phyloP scores from a whole-genome alignment of 768 basidiomycete genomes.

The Collybia sordida region DNA sequence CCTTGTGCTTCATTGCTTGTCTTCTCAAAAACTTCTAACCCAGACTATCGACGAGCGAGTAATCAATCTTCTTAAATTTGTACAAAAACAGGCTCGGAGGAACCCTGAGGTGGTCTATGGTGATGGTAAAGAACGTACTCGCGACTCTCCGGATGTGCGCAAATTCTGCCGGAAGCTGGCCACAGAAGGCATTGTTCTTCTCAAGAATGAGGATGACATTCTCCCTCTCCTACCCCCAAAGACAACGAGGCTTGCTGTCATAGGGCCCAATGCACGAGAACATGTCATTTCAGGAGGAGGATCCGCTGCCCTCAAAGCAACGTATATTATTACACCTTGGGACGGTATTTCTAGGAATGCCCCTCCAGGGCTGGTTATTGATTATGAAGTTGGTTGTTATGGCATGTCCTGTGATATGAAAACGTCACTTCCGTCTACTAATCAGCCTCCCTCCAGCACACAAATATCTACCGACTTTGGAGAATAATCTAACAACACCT shows the following conservation, averaged over 20 bases:
- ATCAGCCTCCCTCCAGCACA: conserved; percentile 40
- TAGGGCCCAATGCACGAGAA: conserved; percentile 69
- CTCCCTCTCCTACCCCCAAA: conserved; percentile 47
- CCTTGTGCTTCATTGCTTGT: conserved; percentile 36
- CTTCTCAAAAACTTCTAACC: conserved; percentile 46
- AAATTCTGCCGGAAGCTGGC: conserved; percentile 57
- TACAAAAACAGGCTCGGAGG: conserved; percentile 53
- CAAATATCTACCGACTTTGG: conserved; percentile 71
- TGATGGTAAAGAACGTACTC: conserved; percentile 56
- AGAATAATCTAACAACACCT: conserved; percentile 51
- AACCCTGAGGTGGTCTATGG: conserved; percentile 64
- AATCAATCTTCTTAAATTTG: conserved; percentile 48
- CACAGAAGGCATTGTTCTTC: conserved; percentile 61
- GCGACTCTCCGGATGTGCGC: conserved; percentile 51
- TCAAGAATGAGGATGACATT: conserved; percentile 59
- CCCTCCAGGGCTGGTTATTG: conserved; percentile 47
- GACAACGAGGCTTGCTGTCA: conserved; percentile 55
- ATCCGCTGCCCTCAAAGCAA: conserved; percentile 70
- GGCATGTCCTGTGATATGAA: conserved; percentile 33
- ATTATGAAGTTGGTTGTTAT: conserved; percentile 64
- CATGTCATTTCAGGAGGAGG: conserved; percentile 75
- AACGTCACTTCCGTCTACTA: neutral
- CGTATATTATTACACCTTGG: conserved; percentile 64
- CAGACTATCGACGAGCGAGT: conserved; percentile 51
- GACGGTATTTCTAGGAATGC: conserved; percentile 55